Percentiles rank a stretch among this genome's conserved stretches.
phyloP scores from a whole-genome alignment of 1,139 yeast genomes.

The Hansenula lynferdii region DNA sequence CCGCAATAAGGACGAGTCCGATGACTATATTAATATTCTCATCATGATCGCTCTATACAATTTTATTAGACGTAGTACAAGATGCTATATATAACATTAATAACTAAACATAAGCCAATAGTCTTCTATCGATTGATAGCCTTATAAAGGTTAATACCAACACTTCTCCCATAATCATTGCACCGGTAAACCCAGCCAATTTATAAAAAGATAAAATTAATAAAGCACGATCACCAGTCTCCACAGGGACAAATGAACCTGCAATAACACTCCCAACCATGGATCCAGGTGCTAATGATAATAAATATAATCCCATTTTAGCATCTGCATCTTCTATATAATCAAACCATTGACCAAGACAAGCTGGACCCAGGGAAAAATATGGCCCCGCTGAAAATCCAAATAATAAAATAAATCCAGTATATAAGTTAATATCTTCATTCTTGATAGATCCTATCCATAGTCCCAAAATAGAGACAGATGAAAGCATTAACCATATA shows the following conservation, averaged over 20 bases:
- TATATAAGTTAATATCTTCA: slow-evolving; percentile 8
- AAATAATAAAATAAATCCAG: slow-evolving; percentile 14
- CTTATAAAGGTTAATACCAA: slow-evolving; percentile 9
- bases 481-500: slow-evolving; percentile 6
- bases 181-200: slow-evolving; percentile 15
- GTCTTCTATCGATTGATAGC: slow-evolving; percentile 9
- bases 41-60: no score
- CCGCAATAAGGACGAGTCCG: no score
- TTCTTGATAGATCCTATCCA: slow-evolving; percentile 16
- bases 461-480: slow-evolving; percentile 9
- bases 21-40: no score
- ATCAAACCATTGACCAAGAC: slow-evolving; percentile 19
- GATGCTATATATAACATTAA: no score
- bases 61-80: no score
- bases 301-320: slow-evolving; percentile 13
- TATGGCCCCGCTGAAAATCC: slow-evolving; percentile 18
- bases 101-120: slow-evolving; percentile 13
- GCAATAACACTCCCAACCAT: slow-evolving; percentile 18
- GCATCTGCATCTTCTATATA: slow-evolving; percentile 13
- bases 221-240: slow-evolving; percentile 3
- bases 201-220: slow-evolving; percentile 12
- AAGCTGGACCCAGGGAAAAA: slow-evolving; percentile 18
- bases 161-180: slow-evolving; percentile 10
- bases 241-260: slow-evolving; percentile 17
- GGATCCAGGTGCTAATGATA: slow-evolving; percentile 18